phyloP scores from a whole-genome alignment of 768 basidiomycete species.

The Gelatoporia subvermispora region DNA sequence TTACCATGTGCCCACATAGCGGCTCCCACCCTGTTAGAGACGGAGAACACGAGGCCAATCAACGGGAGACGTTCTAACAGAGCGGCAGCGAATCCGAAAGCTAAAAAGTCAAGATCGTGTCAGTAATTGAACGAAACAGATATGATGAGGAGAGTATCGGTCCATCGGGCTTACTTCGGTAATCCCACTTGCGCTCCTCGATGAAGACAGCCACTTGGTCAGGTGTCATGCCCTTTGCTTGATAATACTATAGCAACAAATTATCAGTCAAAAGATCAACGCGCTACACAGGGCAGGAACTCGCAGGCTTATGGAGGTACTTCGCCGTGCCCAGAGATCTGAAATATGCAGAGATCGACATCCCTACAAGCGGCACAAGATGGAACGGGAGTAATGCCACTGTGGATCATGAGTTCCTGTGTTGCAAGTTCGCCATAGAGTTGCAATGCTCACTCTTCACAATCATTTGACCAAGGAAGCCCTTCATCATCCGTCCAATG shows the following conservation, averaged over 20 bases:
- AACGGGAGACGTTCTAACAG: slow-evolving; percentile 80
- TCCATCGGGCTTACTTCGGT: slow-evolving; percentile 47
- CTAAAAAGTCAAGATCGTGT: slow-evolving; percentile 33
- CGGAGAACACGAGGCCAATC: slow-evolving; percentile 72
- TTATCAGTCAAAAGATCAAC: neutral
- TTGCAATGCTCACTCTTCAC: slow-evolving; percentile 14
- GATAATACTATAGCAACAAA: slow-evolving; percentile 60
- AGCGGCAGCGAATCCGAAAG: slow-evolving; percentile 82
- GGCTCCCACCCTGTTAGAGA: slow-evolving; percentile 86
- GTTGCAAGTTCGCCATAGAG: slow-evolving; percentile 4
- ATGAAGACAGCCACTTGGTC: slow-evolving; percentile 70
- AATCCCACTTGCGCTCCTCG: slow-evolving; percentile 89
- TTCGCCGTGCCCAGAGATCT: slow-evolving; percentile 65
- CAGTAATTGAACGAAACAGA: neutral
- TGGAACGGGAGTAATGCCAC: slow-evolving; percentile 64
- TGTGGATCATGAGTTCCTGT: slow-evolving; percentile 16
- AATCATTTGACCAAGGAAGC: slow-evolving; percentile 9
- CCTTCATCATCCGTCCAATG: slow-evolving; percentile 10
- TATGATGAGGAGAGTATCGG: neutral
- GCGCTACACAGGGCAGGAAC: slow-evolving; percentile 14
- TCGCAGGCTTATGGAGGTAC: slow-evolving; percentile 62
- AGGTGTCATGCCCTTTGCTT: slow-evolving; percentile 75
- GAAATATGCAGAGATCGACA: slow-evolving; percentile 55
- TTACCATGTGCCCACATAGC: slow-evolving; percentile 91
- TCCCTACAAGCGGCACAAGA: slow-evolving; percentile 55